Evolutionary conservation across 2,329 filamentous ascomycete species (phyloP), one percentile per base, ranked within the genome.

Genomic region (Exophiala phaeomuriformis): DNA sequence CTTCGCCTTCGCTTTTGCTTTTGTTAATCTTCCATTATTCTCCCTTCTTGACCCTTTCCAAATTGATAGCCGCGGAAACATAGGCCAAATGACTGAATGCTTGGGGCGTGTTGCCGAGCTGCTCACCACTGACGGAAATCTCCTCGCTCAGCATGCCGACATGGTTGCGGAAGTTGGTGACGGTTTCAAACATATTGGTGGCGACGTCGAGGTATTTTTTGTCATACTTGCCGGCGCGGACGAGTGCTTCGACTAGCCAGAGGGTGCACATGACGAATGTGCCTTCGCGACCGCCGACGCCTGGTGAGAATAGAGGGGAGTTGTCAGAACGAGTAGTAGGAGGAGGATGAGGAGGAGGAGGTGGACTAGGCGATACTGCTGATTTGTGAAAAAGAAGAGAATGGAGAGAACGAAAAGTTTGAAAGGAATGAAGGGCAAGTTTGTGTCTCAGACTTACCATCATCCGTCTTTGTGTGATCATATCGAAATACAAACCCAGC

Each of bases 221-320:
- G 28, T 37, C 27, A 31, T 56, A 50, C 29, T 54, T 36, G n/a
- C 51, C 53, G 31, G 57, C 55, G 32, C 86, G 77, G 31, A 85
- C 87, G 70, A 90, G 77, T 28, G 86, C 85, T 69, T 90, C 86
- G 8, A 90, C 84, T 0, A 89, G 79, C 86, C 86, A 90, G 67
- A 90, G 90, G 0, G 85, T 90, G 65, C 85, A 88, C 85, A 90
- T 89, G 64, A 79, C 83, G 65, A 90, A 90, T 19, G 85, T 85
- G 27, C 86, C 86, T 69, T 90, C 86, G 48, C 78, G 76, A 12
- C 86, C 86, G 36, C 85, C 84, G 5, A 90, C 84, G 31, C 85
- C 84, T 85, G 60, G 52, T 49, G 27, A 27, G 10, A n/a, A 55
- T 57, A 42, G 35, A 46, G 10, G 10, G 10, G 36, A n/a, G 6